These are phyloP conservation scores for Pichia sp. DNA, from an alignment of 1,139 yeast species.

Conservation along the genomic window DNA sequence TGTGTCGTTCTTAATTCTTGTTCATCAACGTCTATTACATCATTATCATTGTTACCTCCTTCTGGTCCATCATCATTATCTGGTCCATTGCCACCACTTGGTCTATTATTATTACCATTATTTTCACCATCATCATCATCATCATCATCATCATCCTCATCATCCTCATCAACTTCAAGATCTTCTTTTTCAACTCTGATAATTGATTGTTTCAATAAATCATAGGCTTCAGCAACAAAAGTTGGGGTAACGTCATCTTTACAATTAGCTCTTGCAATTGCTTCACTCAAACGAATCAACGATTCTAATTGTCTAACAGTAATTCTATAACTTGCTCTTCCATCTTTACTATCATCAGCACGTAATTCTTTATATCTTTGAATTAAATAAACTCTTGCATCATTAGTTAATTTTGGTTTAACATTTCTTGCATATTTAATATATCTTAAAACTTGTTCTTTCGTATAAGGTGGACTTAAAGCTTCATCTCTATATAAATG, in stretches of 20 bases:
- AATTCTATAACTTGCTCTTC: conserved; percentile 82
- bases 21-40: conserved; percentile 11
- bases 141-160: conserved; percentile 31
- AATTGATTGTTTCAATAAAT: conserved; percentile 81
- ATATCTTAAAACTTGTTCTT: conserved; percentile 83
- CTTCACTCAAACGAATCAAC: conserved; percentile 89
- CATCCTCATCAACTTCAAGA: conserved; percentile 73
- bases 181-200: conserved; percentile 95
- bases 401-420: conserved; percentile 81
- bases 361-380: conserved; percentile 81
- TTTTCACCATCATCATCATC: conserved; percentile 15
- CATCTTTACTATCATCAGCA: conserved; percentile 90
- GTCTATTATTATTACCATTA: conserved; percentile 11
- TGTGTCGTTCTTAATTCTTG: conserved; percentile 12
- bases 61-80: conserved; percentile 12
- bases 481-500: conserved; percentile 93
- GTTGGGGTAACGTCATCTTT: conserved; percentile 81
- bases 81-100: conserved; percentile 5
- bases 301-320: conserved; percentile 96
- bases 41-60: neutral
- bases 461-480: conserved; percentile 81
- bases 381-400: conserved; percentile 74
- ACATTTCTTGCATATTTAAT: conserved; percentile 91
- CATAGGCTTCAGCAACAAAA: conserved; percentile 92
- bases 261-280: conserved; percentile 96